These are phyloP conservation scores for Populus hybrid DNA, from an alignment of 441 rosid genomes.

Conservation along the genomic window DNA sequence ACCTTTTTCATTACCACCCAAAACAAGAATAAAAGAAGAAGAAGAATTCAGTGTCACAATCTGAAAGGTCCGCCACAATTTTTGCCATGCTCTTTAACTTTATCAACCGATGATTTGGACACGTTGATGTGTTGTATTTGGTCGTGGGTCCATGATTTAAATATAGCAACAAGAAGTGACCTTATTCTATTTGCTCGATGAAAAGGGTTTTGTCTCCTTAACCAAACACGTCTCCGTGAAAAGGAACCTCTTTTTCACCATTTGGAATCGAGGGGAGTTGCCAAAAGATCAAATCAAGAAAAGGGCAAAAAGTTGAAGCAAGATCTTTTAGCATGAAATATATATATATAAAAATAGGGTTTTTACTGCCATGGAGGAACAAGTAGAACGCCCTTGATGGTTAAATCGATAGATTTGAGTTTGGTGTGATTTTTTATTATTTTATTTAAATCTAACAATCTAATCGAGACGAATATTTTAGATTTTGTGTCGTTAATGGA, in stretches of 20 bases:
- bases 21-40: too few relatives aligned
- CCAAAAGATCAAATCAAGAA: too few relatives aligned
- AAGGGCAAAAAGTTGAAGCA: background rate
- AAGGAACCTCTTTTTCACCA: too few relatives aligned
- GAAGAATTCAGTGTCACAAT: background rate
- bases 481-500: background rate
- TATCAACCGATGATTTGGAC: background rate
- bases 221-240: too few relatives aligned
- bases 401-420: background rate
- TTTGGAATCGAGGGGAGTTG: too few relatives aligned
- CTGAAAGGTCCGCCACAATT: background rate
- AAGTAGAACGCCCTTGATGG: background rate
- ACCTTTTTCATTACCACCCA: too few relatives aligned
- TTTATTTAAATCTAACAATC: background rate
- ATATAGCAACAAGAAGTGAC: background rate
- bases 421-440: background rate
- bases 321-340: too few relatives aligned
- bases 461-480: background rate
- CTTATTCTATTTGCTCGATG: background rate
- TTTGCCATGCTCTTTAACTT: background rate
- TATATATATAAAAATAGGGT: too few relatives aligned
- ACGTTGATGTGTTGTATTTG: background rate
- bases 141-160: background rate
- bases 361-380: background rate
- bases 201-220: too few relatives aligned